Base-by-base conservation (phyloP, 2,329 filamentous ascomycete genomes). In the Whalleya microplaca region DNA sequence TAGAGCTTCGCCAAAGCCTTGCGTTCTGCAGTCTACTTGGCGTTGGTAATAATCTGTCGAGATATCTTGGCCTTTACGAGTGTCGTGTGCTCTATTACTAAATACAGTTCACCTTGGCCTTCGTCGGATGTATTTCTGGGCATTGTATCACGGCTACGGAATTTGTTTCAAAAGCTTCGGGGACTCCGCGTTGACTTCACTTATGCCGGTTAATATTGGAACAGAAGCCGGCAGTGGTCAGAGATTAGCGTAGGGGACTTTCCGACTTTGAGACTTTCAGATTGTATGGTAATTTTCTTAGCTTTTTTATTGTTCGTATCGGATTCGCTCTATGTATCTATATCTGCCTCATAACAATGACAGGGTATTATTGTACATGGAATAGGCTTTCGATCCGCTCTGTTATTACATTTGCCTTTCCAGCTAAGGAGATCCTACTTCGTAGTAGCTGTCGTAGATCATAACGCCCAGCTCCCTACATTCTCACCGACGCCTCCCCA, bases 341-440 rank as follows among this genome's bases (percentile, higher is more conserved):
- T 21, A 16, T 45, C 27, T 23, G 43, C 23, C 43, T 21, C n/a
- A 45, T 45, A 32, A 47, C n/a, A n/a, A n/a, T 47, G 19, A 19
- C 12, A 19, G 21, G 21, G n/a, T 10, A 21, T 21, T 37, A 37
- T 37, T 21, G 19, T 48, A 48, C 45, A 48, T 21, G 23, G 41
- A 51, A 44, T 51, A 51, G 41, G 48, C 48, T 21, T 51, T 32
- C 37, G 23, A 51, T 45, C 41, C 48, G 48, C 48, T 32, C 23
- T 51, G 45, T 37, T 51, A 21, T 32, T 51, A 51, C 48, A 51
- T 27, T n/a, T 44, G 48, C 48, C 48, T 45, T 32, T 51, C 41
- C 41, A 44, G 19, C 14, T 16, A 51, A 51, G 14, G 41, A 43
- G 41, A 51, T 12, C 14, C 32, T 37, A 3, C 32, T 37, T 37